Percentiles rank a stretch among this genome's conserved stretches.
Conservation (phyloP, 2,329 filamentous ascomycete species). For the Metarhizium album region DNA sequence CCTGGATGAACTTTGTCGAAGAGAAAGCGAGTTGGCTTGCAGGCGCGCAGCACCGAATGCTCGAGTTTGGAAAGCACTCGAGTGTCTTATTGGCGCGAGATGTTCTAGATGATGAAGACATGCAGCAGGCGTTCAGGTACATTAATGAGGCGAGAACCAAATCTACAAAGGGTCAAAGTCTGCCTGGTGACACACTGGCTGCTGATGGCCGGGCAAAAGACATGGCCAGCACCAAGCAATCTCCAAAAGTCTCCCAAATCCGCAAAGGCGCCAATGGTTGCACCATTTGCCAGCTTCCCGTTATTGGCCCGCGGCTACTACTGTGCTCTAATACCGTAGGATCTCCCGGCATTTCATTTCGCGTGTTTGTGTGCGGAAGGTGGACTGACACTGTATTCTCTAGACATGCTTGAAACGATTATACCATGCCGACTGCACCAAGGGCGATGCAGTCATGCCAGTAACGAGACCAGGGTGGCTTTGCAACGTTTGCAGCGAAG, state of each 20-base stretch:
- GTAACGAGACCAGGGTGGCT: slow-evolving; percentile 28
- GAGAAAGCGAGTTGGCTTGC: slow-evolving; percentile 43
- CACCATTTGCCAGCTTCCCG: slow-evolving; percentile 35
- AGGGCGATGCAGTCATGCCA: slow-evolving; percentile 23
- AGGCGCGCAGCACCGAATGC: slow-evolving; percentile 33
- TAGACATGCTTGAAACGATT: slow-evolving; percentile 33
- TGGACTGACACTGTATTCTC: slow-evolving; percentile 7
- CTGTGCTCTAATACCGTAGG: slow-evolving; percentile 41
- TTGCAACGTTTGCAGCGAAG: slow-evolving; percentile 30
- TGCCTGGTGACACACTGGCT: not conserved
- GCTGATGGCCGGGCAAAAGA: slow-evolving; percentile 1
- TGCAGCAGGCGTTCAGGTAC: slow-evolving; percentile 30
- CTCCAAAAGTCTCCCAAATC: slow-evolving; percentile 24
- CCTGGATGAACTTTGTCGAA: slow-evolving; percentile 40
- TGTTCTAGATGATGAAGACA: slow-evolving; percentile 32
- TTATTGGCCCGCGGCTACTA: slow-evolving; percentile 35
- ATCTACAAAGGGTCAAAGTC: not conserved
- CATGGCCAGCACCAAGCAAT: slow-evolving; percentile 13
- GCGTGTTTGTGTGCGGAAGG: not conserved
- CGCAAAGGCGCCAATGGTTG: slow-evolving; percentile 35
- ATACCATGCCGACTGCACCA: slow-evolving; percentile 39
- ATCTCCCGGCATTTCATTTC: not conserved
- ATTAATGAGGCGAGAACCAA: slow-evolving; percentile 32
- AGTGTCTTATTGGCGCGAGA: slow-evolving; percentile 39
- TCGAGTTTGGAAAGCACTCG: slow-evolving; percentile 45